Conservation (phyloP, 2,329 filamentous ascomycete species). For the Verticillium nonalfalfae region DNA sequence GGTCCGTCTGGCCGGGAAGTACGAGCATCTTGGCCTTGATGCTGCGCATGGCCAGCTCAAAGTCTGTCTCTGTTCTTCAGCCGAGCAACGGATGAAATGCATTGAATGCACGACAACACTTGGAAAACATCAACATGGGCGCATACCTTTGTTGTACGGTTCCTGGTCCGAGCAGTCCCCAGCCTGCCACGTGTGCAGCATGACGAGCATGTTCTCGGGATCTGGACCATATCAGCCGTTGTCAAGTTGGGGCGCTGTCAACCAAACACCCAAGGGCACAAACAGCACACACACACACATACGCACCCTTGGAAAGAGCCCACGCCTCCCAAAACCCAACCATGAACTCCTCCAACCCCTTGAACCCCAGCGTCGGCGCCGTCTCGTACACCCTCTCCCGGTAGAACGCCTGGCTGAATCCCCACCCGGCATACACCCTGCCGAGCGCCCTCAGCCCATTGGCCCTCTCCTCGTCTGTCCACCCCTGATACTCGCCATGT, state of each 20-base stretch:
- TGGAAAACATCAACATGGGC: background rate
- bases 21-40: slow-evolving; percentile 71
- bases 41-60: slow-evolving; percentile 56
- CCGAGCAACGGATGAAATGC: background rate
- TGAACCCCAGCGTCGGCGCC: slow-evolving; percentile 47
- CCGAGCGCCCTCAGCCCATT: slow-evolving; percentile 61
- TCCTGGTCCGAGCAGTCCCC: slow-evolving; percentile 64
- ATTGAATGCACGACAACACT: no score
- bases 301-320: slow-evolving; percentile 64
- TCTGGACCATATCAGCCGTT: slow-evolving; percentile 31
- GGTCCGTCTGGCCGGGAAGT: slow-evolving; percentile 64
- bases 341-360: slow-evolving; percentile 68
- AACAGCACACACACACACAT: slow-evolving; percentile 21
- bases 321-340: slow-evolving; percentile 70
- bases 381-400: slow-evolving; percentile 62
- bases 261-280: background rate
- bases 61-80: slow-evolving; percentile 36
- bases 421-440: slow-evolving; percentile 74
- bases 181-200: slow-evolving; percentile 75
- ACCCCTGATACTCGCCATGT: slow-evolving; percentile 12
- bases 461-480: slow-evolving; percentile 34
- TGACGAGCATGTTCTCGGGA: slow-evolving; percentile 67
- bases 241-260: background rate
- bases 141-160: slow-evolving; percentile 44
- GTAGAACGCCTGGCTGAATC: slow-evolving; percentile 75